Base-by-base conservation (phyloP, 2,329 filamentous ascomycete species). In the Curvularia eragrostidis region DNA sequence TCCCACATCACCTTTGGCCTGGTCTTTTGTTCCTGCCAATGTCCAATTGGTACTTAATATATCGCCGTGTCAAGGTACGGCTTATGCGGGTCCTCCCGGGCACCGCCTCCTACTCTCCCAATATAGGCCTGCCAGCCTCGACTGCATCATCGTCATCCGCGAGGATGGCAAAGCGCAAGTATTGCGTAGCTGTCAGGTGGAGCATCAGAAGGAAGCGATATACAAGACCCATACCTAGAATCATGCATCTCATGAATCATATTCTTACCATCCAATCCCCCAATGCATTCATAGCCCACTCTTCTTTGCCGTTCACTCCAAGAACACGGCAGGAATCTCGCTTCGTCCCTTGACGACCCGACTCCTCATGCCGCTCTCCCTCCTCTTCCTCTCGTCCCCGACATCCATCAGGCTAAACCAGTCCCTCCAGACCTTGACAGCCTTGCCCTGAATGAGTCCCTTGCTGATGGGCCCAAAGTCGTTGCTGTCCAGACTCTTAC, bases 401-500 rank as follows among this genome's bases (percentile, higher is more conserved):
- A 75, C 75, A 23, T 54, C 76, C 75, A 10, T 87, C 85, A 67
- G 84, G 82, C 77, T 86, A 13, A 53, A 58, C 68, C 71, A 70
- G 7, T 60, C 52, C 79, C 86, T 89, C 54, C 97, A 72, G 30
- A 96, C 83, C 73, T 88, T 86, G 12, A 88, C 86, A 19, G 93
- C 87, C 68, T 84, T 87, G 0, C 93, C 93, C 36, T 88, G 87
- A 34, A 98, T 85, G 62, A 98, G 75, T 53, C 85, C 86, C 63
- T 86, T 86, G 23, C 90, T 89, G 47, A 96, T 87, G 3, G 95
- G 92, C 1, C 95, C 95, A 76, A 96, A 97, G 12, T 87, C 87
- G 77, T 97, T 96, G 77, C 93, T 97, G 79, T 99, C 95, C 58
- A 88, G 76, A 54, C 87, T 91, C 68, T 85, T 85, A 49, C 85